These are phyloP conservation scores for Rhododendron kiyosumense DNA, from an alignment of 148 eudicot species.

Conservation along the genomic window DNA sequence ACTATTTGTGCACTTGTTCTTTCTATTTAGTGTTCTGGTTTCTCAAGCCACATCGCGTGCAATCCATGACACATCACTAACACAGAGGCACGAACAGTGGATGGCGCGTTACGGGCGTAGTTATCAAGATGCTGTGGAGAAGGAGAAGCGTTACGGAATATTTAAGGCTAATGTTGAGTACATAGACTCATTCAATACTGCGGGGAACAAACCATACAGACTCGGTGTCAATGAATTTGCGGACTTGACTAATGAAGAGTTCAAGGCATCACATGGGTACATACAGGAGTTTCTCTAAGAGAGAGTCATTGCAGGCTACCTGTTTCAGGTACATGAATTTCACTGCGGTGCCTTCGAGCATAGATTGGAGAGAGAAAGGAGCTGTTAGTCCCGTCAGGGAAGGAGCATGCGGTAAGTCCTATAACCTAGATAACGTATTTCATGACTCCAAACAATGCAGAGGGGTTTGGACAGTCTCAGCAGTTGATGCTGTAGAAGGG, in stretches of 20 bases:
- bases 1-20: too few relatives aligned
- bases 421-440: background rate
- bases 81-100: background rate
- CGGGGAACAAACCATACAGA: background rate
- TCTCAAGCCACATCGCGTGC: background rate
- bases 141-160: background rate
- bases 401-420: background rate
- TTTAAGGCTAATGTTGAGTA: background rate
- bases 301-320: background rate
- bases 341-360: conserved; percentile 3
- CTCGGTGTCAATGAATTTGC: background rate
- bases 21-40: background rate
- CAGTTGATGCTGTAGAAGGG: conserved; percentile 21
- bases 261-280: background rate
- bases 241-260: conserved; percentile 21
- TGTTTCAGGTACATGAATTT: conserved; percentile 8
- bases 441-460: background rate
- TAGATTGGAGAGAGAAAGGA: conserved; percentile 29
- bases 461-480: conserved; percentile 21
- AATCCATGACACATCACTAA: background rate
- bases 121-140: background rate
- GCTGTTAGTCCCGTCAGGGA: conserved; percentile 20
- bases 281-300: background rate
- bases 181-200: background rate
- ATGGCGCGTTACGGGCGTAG: background rate